These are phyloP conservation scores for Thelonectria olida DNA, from an alignment of 2,329 filamentous ascomycete species.

Conservation along the genomic window DNA sequence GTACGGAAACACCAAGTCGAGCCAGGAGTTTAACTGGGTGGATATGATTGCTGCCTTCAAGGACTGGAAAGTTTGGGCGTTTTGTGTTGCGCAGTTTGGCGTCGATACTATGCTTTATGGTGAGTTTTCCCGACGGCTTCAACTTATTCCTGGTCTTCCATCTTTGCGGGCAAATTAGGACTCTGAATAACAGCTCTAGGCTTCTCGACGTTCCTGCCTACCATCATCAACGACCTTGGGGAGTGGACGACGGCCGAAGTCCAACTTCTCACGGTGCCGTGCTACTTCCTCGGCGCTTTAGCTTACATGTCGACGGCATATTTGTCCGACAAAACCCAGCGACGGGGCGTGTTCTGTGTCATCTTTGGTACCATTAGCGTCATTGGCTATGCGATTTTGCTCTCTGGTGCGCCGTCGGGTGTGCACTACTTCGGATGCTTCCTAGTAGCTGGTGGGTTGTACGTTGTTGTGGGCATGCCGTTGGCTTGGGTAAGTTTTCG, in stretches of 20 bases:
- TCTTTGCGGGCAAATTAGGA: too few species aligned
- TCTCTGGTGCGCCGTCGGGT: slow-evolving; percentile 66
- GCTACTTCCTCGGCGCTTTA: slow-evolving; percentile 77
- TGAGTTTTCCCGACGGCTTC: slow-evolving; percentile 31
- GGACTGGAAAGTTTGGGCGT: slow-evolving; percentile 81
- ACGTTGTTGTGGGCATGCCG: slow-evolving; percentile 65
- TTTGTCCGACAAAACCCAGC: slow-evolving; percentile 73
- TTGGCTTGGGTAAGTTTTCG: slow-evolving; percentile 58
- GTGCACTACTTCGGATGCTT: slow-evolving; percentile 81
- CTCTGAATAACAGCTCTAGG: slow-evolving; percentile 52
- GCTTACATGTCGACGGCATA: slow-evolving; percentile 73
- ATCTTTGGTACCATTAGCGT: slow-evolving; percentile 70
- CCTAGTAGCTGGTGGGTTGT: slow-evolving; percentile 78
- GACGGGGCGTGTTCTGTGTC: slow-evolving; percentile 71
- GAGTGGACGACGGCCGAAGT: slow-evolving; percentile 70
- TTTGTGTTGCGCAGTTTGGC: slow-evolving; percentile 76
- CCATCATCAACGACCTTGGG: slow-evolving; percentile 77
- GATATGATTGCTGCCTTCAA: slow-evolving; percentile 74
- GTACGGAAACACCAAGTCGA: slow-evolving; percentile 59
- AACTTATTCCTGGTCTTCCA: neutral
- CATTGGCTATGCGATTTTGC: slow-evolving; percentile 73
- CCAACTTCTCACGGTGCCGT: slow-evolving; percentile 81
- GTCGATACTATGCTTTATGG: slow-evolving; percentile 79
- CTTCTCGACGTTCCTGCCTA: slow-evolving; percentile 80
- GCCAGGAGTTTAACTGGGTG: slow-evolving; percentile 58